Percentiles rank a stretch among this genome's conserved stretches.
These are phyloP conservation scores for Cryphonectria japonica DNA, from an alignment of 2,329 filamentous ascomycete species.

Conservation along the genomic window DNA sequence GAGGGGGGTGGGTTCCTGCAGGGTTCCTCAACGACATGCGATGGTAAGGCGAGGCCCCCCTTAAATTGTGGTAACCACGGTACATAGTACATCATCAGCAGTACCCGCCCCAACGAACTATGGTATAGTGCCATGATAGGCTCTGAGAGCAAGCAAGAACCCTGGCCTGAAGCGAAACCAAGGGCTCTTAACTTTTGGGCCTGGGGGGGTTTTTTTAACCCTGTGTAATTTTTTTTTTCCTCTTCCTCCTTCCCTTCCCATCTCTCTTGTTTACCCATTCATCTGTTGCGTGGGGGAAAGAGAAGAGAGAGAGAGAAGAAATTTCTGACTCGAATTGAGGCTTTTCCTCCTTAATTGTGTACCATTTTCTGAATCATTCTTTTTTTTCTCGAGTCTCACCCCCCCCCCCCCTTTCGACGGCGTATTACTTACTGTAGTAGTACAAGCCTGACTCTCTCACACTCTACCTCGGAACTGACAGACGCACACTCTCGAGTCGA, in stretches of 20 bases:
- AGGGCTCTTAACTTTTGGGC: not conserved
- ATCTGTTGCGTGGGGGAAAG: not conserved
- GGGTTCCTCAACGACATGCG: not conserved
- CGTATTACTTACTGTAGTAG: not conserved
- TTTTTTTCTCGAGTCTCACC: not conserved
- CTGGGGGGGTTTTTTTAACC: not conserved
- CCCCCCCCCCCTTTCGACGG: not conserved
- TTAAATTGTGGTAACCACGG: too few relatives aligned
- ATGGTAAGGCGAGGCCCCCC: too few relatives aligned
- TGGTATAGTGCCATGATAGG: not conserved
- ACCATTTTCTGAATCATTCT: constrained; percentile 26
- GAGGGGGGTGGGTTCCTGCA: not conserved
- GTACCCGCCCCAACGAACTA: not conserved
- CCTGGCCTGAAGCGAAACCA: not conserved
- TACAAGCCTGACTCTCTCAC: not conserved
- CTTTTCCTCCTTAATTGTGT: not conserved
- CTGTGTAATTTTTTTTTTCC: not conserved
- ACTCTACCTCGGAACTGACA: too few relatives aligned
- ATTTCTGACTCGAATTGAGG: constrained; percentile 25
- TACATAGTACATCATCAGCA: not conserved
- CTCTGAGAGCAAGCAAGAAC: constrained; percentile 12
- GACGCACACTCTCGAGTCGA: too few relatives aligned
- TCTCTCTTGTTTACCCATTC: not conserved
- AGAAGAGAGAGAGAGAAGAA: not conserved
- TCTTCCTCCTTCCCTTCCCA: not conserved